A percentile compares a stretch with the other conserved stretches of the same genome.
These are phyloP conservation scores for Kluyveromyces starmeri DNA, from an alignment of 805 yeast species.

Conservation along the genomic window DNA sequence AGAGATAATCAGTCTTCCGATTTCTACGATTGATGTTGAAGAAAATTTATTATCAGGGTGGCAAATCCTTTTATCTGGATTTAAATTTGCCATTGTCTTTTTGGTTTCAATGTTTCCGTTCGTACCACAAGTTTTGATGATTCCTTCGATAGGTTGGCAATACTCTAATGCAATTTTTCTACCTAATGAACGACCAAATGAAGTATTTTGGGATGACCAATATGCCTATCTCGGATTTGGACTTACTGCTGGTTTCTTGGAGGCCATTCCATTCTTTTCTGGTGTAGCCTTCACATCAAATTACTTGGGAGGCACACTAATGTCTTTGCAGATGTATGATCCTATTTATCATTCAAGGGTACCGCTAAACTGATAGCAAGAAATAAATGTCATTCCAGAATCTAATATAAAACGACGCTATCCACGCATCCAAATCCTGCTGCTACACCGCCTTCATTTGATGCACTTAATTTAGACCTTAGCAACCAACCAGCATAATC, in stretches of 20 bases:
- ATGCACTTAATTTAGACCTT: slow-evolving; percentile 77
- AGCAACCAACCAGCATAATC: slow-evolving; percentile 75
- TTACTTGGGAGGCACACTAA: slow-evolving; percentile 52
- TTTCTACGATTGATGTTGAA: neutral
- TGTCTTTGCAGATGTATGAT: slow-evolving; percentile 40
- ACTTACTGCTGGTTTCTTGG: slow-evolving; percentile 40
- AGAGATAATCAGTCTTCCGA: neutral
- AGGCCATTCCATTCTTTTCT: slow-evolving; percentile 44
- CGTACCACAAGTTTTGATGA: slow-evolving; percentile 2
- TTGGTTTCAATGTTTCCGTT: slow-evolving; percentile 1
- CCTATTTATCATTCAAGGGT: too few relatives aligned
- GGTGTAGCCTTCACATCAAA: slow-evolving; percentile 49
- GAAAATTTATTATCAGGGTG: neutral
- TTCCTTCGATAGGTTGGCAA: slow-evolving; percentile 3
- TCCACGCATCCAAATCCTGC: slow-evolving; percentile 98
- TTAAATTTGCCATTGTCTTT: neutral
- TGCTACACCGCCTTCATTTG: slow-evolving; percentile 98
- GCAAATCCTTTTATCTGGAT: neutral
- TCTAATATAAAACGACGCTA: slow-evolving; percentile 46
- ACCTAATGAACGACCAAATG: neutral
- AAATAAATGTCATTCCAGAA: neutral
- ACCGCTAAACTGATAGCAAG: neutral
- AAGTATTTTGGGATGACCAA: slow-evolving; percentile 18
- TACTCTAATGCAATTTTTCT: slow-evolving; percentile 2
- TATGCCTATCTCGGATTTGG: slow-evolving; percentile 44